Conservation (phyloP, 2,329 filamentous ascomycete species). For the Phialemonium atrogriseum region DNA sequence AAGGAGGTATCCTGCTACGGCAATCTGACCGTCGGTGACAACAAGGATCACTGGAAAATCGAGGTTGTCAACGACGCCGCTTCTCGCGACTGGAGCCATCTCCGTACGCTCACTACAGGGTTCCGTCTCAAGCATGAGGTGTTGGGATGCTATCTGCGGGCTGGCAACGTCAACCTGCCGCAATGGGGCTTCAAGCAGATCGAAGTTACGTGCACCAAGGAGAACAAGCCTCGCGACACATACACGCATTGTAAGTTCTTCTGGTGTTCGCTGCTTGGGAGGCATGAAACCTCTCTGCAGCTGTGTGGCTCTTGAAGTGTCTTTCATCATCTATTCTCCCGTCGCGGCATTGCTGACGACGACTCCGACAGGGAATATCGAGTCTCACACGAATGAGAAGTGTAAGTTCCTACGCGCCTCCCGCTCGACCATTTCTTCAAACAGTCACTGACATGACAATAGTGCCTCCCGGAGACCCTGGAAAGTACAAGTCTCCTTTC, state of each 20-base stretch:
- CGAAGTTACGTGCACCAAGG: slow-evolving; percentile 89
- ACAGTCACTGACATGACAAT: slow-evolving; percentile 21
- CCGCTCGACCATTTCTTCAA: slow-evolving; percentile 1
- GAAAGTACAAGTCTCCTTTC: slow-evolving; percentile 93
- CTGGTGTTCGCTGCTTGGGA: no score
- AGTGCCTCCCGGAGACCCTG: slow-evolving; percentile 85
- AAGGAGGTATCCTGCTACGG: slow-evolving; percentile 94
- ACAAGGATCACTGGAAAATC: slow-evolving; percentile 94
- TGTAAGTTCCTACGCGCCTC: slow-evolving; percentile 41
- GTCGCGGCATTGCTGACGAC: no score
- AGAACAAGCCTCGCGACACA: slow-evolving; percentile 83
- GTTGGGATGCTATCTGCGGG: slow-evolving; percentile 87
- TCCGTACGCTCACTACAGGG: slow-evolving; percentile 86
- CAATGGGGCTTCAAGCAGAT: slow-evolving; percentile 99
- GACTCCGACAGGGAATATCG: no score
- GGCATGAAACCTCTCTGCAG: no score
- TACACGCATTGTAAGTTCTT: slow-evolving; percentile 99
- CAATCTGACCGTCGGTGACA: slow-evolving; percentile 89
- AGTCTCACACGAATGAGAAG: slow-evolving; percentile 89
- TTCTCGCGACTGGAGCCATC: slow-evolving; percentile 72
- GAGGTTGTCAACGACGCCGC: slow-evolving; percentile 88
- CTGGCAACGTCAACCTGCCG: slow-evolving; percentile 90
- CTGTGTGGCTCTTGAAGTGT: no score
- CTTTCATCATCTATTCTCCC: no score
- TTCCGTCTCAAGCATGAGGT: slow-evolving; percentile 80